Evolutionary conservation across 768 basidiomycete species (phyloP), one percentile per base, ranked within the genome.

Genomic region (Nidularia sp.): DNA sequence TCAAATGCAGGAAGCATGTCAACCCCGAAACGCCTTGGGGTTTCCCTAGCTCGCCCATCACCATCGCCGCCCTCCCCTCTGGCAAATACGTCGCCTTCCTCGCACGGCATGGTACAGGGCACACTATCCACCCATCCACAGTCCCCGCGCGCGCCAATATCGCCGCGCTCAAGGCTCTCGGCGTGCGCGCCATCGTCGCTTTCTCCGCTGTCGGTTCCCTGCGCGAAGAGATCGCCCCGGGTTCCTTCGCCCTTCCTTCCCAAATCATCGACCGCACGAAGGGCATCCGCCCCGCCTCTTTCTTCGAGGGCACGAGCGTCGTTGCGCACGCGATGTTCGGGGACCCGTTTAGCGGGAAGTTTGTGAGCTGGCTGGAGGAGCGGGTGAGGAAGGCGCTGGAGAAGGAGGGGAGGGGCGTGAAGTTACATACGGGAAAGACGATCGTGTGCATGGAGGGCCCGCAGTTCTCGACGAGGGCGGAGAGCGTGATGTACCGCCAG

Each of bases 201-300:
- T 98, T 98, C 78, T 90, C 88, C 35, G 95, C 96, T 13, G 96
- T 98, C 44, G 96, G 96, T 29, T 94, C 91, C 6, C 79, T 99
- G 8, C 82, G 93, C 42, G 96, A 99, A 66, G 93, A 97, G 62
- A 91, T 98, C 68, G 67, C 83, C 33, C 94, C 94, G 0, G 94
- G 96, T 25, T 84, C 93, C 54, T 93, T 98, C 67, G 77, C 82
- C 49, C 81, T 98, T 42, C 94, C 95, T 1, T 76, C 79, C 34
- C 95, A 98, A 69, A 88, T 98, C 72, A 98, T 98, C 67, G 96
- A 98, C 68, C 82, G 96, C 49, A 98, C 95, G 25, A 98, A 98
- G 71, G 93, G 94, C 8, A 74, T 96, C 39, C 83, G 96, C n/a
- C 86, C 88, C 0, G 78, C 86, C 2, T 88, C 85, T 18, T 98